phyloP scores from a whole-genome alignment of 768 basidiomycete species.

The Hysterangium stoloniferum region DNA sequence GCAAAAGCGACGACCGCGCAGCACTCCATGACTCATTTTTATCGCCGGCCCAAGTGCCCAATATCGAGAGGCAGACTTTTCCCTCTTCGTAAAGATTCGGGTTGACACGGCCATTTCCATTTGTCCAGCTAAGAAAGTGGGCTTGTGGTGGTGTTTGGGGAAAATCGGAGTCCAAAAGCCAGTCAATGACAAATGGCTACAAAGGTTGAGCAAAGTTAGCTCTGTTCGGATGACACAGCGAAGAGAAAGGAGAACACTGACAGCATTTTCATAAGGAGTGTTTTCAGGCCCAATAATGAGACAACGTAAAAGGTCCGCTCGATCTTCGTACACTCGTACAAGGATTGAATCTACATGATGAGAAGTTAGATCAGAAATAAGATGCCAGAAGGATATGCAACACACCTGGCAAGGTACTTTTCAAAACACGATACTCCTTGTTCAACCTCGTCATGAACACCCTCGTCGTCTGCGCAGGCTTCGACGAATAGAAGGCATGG shows the following conservation, averaged over 20 bases:
- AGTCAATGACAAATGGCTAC: conserved; percentile 85
- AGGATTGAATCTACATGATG: conserved; percentile 40
- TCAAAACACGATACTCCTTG: conserved; percentile 77
- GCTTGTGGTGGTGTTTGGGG: conserved; percentile 78
- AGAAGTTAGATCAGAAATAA: neutral
- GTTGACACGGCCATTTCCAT: conserved; percentile 81
- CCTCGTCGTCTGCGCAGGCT: conserved; percentile 59
- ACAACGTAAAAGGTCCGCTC: conserved; percentile 76
- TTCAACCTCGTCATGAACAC: conserved; percentile 67
- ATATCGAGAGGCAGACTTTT: conserved; percentile 86
- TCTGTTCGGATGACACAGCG: neutral
- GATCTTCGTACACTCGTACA: conserved; percentile 86
- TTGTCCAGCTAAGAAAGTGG: conserved; percentile 90
- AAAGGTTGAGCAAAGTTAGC: neutral
- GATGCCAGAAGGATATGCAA: neutral
- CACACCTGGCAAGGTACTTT: conserved; percentile 75
- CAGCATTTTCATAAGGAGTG: conserved; percentile 91
- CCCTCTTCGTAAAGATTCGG: conserved; percentile 94
- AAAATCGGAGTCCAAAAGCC: conserved; percentile 81
- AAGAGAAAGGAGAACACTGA: neutral
- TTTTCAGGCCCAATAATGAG: conserved; percentile 90
- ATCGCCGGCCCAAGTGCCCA: conserved; percentile 91
- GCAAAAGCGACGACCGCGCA: conserved; percentile 75
- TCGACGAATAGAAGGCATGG: conserved; percentile 67
- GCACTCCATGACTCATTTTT: conserved; percentile 83